Conservation (phyloP, 306 rosid genomes). For the Rosa chinensis region DNA sequence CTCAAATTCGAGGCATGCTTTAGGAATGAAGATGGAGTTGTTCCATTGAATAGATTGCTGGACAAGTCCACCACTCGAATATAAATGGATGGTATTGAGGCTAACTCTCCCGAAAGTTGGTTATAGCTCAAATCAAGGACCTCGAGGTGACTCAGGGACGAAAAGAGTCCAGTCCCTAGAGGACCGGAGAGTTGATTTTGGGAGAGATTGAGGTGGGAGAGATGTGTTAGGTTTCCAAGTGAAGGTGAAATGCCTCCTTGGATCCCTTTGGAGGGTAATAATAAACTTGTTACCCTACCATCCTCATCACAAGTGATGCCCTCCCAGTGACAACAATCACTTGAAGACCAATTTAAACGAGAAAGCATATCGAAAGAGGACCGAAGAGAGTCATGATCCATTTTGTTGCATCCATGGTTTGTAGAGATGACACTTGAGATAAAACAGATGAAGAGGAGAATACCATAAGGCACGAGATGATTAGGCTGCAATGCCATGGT, state of each 20-base stretch:
- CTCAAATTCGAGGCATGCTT: neutral
- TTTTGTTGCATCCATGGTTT: neutral
- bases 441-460: neutral
- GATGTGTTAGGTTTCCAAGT: neutral
- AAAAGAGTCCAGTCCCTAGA: neutral
- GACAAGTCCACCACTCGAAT: constrained; percentile 1
- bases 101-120: neutral
- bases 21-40: neutral
- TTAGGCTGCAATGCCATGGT: neutral
- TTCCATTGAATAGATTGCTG: neutral
- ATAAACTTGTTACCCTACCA: neutral
- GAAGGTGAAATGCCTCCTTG: neutral
- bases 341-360: neutral
- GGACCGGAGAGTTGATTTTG: neutral
- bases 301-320: neutral
- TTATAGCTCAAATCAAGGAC: neutral
- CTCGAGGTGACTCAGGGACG: neutral
- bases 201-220: neutral
- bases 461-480: neutral
- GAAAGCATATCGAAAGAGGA: neutral
- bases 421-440: neutral
- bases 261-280: neutral
- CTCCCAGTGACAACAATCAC: neutral
- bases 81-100: neutral
- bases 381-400: neutral